These are phyloP conservation scores for Eutrema yunnanense DNA, from an alignment of 345 rosid species.

Conservation along the genomic window DNA sequence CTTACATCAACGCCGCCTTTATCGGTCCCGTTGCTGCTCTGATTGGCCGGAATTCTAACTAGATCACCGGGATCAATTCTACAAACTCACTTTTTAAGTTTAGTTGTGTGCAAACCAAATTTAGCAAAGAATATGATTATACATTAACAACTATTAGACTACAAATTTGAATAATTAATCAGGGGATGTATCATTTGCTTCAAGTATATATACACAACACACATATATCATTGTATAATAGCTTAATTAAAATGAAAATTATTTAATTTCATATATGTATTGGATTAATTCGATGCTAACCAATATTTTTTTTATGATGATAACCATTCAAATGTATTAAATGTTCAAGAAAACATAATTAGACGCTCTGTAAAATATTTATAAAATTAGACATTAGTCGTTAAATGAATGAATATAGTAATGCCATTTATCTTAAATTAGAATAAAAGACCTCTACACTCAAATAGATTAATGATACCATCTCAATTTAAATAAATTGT, in stretches of 20 bases:
- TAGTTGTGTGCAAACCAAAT: neutral
- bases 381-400: neutral
- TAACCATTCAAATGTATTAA: neutral
- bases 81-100: neutral
- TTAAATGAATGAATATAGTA: neutral
- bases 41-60: constrained; percentile 3
- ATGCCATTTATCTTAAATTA: neutral
- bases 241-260: neutral
- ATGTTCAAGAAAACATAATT: neutral
- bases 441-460: neutral
- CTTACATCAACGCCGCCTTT: constrained; percentile 65
- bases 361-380: neutral
- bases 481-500: neutral
- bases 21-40: constrained; percentile 53
- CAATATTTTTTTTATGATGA: neutral
- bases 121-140: neutral
- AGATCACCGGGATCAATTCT: neutral
- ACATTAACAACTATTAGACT: constrained; percentile 1
- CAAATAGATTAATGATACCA: neutral
- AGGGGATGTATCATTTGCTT: neutral
- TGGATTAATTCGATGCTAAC: neutral
- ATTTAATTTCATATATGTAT: neutral
- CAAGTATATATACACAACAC: neutral
- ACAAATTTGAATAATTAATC: neutral
- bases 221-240: neutral